phyloP scores from a whole-genome alignment of 2,329 filamentous ascomycete genomes.

The Emergomyces pasteurianus region DNA sequence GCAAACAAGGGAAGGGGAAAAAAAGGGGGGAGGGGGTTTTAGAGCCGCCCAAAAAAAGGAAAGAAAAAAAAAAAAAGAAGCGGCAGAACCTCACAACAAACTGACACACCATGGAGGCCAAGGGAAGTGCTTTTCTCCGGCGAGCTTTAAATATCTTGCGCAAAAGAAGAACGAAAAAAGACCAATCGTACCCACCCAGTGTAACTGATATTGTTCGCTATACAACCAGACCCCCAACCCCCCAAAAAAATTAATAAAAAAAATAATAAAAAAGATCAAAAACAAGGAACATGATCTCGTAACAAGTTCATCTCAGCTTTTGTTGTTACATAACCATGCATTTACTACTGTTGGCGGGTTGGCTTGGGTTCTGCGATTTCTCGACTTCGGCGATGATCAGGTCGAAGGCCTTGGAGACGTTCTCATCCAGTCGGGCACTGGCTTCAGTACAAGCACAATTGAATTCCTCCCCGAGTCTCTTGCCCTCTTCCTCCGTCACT shows the following conservation, averaged over 20 bases:
- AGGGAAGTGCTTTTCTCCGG: background rate
- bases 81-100: background rate
- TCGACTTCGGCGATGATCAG: conserved; percentile 90
- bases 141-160: background rate
- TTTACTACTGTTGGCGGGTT: conserved; percentile 68
- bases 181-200: background rate
- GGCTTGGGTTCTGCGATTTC: conserved; percentile 79
- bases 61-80: too few relatives aligned
- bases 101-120: background rate
- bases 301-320: background rate
- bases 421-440: conserved; percentile 85
- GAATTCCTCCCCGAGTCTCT: conserved; percentile 72
- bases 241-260: background rate
- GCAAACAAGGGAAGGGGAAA: background rate
- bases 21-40: too few relatives aligned
- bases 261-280: too few relatives aligned
- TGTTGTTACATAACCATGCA: conserved; percentile 64
- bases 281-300: background rate
- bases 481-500: conserved; percentile 74
- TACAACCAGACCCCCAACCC: background rate
- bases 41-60: too few relatives aligned
- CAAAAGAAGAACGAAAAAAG: background rate
- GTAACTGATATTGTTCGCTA: background rate
- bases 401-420: conserved; percentile 86
- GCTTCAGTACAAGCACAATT: conserved; percentile 92